phyloP scores from a whole-genome alignment of 2,329 filamentous ascomycete species.

The Camptophora hylomeconis region DNA sequence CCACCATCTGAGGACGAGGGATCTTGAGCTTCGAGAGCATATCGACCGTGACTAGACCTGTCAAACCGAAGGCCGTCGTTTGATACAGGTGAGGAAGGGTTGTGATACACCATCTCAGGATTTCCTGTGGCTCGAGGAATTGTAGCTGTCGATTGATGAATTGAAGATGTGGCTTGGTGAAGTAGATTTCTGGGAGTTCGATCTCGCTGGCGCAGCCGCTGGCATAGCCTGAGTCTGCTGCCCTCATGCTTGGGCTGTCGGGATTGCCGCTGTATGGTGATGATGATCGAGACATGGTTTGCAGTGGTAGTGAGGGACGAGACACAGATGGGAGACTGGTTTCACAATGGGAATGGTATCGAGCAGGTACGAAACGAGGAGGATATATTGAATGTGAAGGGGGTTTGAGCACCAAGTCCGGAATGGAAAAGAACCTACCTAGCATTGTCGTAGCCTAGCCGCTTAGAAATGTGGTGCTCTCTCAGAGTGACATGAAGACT shows the following conservation, averaged over 20 bases:
- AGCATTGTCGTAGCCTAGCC: no score
- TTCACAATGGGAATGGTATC: not conserved
- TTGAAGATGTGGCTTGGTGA: constrained; percentile 76
- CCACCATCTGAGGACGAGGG: constrained; percentile 35
- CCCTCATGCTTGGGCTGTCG: constrained; percentile 25
- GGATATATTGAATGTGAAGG: no score
- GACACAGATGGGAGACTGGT: constrained; percentile 6
- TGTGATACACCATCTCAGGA: constrained; percentile 82
- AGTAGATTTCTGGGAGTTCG: constrained; percentile 56
- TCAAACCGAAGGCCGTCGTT: constrained; percentile 70
- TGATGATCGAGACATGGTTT: constrained; percentile 10
- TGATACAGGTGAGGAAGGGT: constrained; percentile 83
- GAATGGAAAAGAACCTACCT: no score
- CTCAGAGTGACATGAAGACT: no score
- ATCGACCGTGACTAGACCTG: constrained; percentile 70
- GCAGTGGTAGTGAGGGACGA: constrained; percentile 7
- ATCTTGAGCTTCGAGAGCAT: constrained; percentile 42
- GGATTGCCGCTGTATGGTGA: constrained; percentile 20
- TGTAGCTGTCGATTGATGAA: constrained; percentile 86
- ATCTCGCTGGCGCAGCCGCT: constrained; percentile 50
- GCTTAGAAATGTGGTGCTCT: no score
- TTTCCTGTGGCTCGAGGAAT: constrained; percentile 74
- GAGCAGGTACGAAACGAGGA: no score
- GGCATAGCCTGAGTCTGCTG: constrained; percentile 73
- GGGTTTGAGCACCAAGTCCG: no score